These are phyloP conservation scores for Nymphaea colorata DNA, from an alignment of 164 flowering plant species.

Conservation along the genomic window DNA sequence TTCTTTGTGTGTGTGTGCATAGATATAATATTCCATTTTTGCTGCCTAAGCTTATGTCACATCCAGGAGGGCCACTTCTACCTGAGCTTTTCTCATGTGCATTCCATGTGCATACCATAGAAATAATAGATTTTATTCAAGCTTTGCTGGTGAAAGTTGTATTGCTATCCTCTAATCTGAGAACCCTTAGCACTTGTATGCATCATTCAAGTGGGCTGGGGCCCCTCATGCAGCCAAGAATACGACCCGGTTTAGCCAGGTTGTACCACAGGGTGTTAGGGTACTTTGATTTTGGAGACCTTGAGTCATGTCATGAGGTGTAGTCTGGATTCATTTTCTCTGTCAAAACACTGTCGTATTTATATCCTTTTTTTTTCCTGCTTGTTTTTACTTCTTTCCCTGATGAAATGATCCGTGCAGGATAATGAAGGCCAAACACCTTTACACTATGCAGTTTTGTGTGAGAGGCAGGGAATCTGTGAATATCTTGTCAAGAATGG, in stretches of 20 bases:
- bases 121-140: too few relatives aligned
- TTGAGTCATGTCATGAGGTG: background rate
- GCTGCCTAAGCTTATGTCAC: too few relatives aligned
- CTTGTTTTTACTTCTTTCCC: background rate
- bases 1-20: too few relatives aligned
- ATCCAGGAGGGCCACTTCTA: background rate
- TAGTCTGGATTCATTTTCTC: background rate
- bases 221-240: too few relatives aligned
- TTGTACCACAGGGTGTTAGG: too few relatives aligned
- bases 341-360: background rate
- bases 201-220: too few relatives aligned
- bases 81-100: background rate
- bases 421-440: slow-evolving; percentile 92
- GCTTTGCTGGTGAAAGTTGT: too few relatives aligned
- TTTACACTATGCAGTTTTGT: slow-evolving; percentile 79
- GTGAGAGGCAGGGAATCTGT: slow-evolving; percentile 78
- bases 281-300: too few relatives aligned
- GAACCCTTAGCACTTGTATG: too few relatives aligned
- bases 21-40: too few relatives aligned
- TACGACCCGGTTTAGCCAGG: too few relatives aligned
- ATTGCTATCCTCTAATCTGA: too few relatives aligned
- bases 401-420: slow-evolving; percentile 17
- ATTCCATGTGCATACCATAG: background rate
- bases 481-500: slow-evolving; percentile 67
- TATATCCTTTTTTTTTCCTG: background rate